A percentile compares a stretch with the other conserved stretches of the same genome.
These are phyloP conservation scores for Fusarium sp. DNA, from an alignment of 2,329 filamentous ascomycete genomes.

Conservation along the genomic window DNA sequence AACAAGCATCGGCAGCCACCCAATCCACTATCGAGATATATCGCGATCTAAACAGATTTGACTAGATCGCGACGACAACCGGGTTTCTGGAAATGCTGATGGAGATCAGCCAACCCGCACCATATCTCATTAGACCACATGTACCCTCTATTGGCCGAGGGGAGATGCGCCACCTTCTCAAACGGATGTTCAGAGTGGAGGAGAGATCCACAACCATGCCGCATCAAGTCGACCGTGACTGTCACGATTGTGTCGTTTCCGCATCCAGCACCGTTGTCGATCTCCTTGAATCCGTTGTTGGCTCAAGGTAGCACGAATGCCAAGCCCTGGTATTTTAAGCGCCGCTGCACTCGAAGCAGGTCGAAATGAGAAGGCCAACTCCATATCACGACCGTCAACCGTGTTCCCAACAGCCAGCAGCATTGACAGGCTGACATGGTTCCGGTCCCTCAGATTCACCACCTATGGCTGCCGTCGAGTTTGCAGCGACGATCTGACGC, in stretches of 20 bases:
- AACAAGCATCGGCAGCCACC: conserved; percentile 32
- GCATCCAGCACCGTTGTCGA: not conserved
- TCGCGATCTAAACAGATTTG: conserved; percentile 37
- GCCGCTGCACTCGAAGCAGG: not conserved
- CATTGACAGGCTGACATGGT: not conserved
- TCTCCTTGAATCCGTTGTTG: not conserved
- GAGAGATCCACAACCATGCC: conserved; percentile 3
- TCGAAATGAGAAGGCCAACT: not conserved
- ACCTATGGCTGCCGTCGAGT: not conserved
- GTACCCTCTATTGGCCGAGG: not conserved
- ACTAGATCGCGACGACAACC: conserved; percentile 31
- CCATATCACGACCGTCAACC: not conserved
- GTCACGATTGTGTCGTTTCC: not conserved
- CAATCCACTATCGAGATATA: conserved; percentile 43
- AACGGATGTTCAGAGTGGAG: not conserved
- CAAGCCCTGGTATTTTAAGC: not conserved
- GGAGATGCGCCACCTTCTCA: conserved; percentile 1
- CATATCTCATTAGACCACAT: not conserved
- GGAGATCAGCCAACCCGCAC: conserved; percentile 12
- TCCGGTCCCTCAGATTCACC: conserved; percentile 1
- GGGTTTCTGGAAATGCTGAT: conserved; percentile 29
- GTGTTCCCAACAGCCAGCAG: not conserved
- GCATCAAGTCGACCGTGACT: not conserved
- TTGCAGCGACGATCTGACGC: not conserved
- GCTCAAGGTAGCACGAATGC: not conserved